Percentiles rank a stretch among this genome's conserved stretches.
phyloP scores from a whole-genome alignment of 768 basidiomycete species.

The Naganishia vishniacii region DNA sequence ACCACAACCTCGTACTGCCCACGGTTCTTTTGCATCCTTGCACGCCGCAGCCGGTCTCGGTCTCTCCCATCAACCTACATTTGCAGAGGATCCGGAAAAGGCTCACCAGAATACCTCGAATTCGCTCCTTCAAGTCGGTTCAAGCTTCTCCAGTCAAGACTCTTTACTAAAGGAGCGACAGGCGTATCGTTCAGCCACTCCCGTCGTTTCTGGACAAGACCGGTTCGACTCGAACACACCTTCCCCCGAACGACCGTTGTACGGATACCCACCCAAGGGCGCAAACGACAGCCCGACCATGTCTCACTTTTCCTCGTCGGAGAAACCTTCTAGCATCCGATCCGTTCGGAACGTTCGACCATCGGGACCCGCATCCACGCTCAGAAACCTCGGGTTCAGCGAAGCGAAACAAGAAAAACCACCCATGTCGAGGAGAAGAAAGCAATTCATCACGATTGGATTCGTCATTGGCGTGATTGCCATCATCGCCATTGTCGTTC shows the following conservation, averaged over 20 bases:
- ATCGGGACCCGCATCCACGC: not conserved
- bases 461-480: slow-evolving; percentile 35
- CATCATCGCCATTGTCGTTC: slow-evolving; percentile 37
- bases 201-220: not conserved
- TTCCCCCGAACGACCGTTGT: not conserved
- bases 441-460: slow-evolving; percentile 32
- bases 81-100: slow-evolving; percentile 8
- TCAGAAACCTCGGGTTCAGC: not conserved
- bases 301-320: not conserved
- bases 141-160: not conserved
- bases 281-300: not conserved
- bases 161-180: slow-evolving; percentile 12
- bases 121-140: not conserved
- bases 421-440: slow-evolving; percentile 13
- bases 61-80: slow-evolving; percentile 4
- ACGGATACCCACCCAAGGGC: slow-evolving; percentile 2
- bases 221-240: not conserved
- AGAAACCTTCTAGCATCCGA: slow-evolving; percentile 13
- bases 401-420: not conserved
- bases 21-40: not conserved
- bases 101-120: not conserved
- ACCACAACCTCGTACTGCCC: not conserved
- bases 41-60: slow-evolving; percentile 14
- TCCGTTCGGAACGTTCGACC: slow-evolving; percentile 11
- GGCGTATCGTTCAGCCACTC: slow-evolving; percentile 10